Conservation (phyloP, 1,284 basidiomycete genomes). For the Meira nashicola region DNA sequence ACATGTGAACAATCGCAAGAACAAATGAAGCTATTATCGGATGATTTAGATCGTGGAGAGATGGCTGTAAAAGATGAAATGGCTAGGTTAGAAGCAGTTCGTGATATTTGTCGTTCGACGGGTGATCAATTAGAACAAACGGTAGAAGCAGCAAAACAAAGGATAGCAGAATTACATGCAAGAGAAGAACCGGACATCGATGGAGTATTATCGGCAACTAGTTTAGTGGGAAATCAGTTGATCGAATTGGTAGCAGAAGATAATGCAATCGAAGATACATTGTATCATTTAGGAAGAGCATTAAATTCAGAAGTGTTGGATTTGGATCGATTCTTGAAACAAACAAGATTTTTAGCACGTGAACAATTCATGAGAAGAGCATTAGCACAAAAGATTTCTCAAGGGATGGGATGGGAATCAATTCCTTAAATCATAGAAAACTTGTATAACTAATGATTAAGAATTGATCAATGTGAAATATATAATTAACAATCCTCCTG, state of each 20-base stretch:
- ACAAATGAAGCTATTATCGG: constrained; percentile 70
- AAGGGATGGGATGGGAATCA: constrained; percentile 36
- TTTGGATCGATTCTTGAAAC: constrained; percentile 47
- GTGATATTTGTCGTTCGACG: constrained; percentile 79
- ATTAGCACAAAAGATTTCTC: constrained; percentile 40
- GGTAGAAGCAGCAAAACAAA: constrained; percentile 65
- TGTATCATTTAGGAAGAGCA: constrained; percentile 91
- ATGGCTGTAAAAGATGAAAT: constrained; percentile 93
- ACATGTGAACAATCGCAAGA: constrained; percentile 64
- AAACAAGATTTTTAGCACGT: constrained; percentile 43
- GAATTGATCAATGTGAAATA: neutral
- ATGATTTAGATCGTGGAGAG: constrained; percentile 78
- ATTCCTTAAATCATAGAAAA: too few relatives aligned
- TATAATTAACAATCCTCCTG: too few relatives aligned
- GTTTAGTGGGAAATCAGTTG: constrained; percentile 56
- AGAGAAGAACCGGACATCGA: constrained; percentile 34
- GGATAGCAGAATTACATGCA: constrained; percentile 60
- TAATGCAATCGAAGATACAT: constrained; percentile 94
- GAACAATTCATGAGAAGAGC: constrained; percentile 50
- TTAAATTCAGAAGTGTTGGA: constrained; percentile 68
- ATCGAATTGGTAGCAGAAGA: constrained; percentile 96
- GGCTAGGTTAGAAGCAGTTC: constrained; percentile 88
- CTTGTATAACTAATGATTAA: neutral
- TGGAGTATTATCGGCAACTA: constrained; percentile 37
- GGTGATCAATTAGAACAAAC: constrained; percentile 64